Base-by-base conservation (phyloP, 1,284 basidiomycete species). In the Inonotus hispidus region DNA sequence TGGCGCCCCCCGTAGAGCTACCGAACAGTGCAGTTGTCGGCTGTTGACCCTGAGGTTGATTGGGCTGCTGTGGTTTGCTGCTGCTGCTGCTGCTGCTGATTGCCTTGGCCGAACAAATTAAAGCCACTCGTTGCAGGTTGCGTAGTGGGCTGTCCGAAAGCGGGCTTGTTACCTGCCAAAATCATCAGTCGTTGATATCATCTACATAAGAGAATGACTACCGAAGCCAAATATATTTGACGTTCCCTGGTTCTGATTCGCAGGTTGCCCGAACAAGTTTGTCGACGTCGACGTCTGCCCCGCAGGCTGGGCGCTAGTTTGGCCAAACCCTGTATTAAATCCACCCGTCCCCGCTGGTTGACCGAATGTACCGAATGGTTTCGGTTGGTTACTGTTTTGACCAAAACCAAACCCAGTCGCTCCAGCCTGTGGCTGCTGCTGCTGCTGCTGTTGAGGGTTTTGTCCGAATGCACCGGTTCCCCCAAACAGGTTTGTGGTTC, bases 401-500 rank as follows among this genome's bases (percentile, higher is more conserved):
- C 59, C 56, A 38, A 59, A 57, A 21, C 65, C 62, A 65, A 70
- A 64, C 10, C 61, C 63, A 47, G 64, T 65, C 25, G 62, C 41
- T 53, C 59, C 41, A 25, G 60, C 53, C 52, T 58, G 60, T 58
- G 53, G 66, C 41, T 43, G 41, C 41, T 5, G 41, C 16, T 43
- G 38, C 38, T 39, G 38, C n/a, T 63, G 69, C 47, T 64, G 73
- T 50, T 65, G 63, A 43, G 55, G 61, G 45, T 68, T 70, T 56
- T 75, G 76, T n/a, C 81, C 77, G 61, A 81, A 81, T n/a, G 61
- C 59, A 53, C 68, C 64, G 1, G 52, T 52, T 3, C 66, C 65
- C 5, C 41, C 55, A n/a, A 56, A 56, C 29, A 46, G n/a, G n/a
- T 41, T 29, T 6, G 55, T 19, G 5, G 65, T 53, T 60, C 49